Base-by-base conservation (phyloP, 2,329 filamentous ascomycete genomes). In the Pseudofabraea citricarpa region DNA sequence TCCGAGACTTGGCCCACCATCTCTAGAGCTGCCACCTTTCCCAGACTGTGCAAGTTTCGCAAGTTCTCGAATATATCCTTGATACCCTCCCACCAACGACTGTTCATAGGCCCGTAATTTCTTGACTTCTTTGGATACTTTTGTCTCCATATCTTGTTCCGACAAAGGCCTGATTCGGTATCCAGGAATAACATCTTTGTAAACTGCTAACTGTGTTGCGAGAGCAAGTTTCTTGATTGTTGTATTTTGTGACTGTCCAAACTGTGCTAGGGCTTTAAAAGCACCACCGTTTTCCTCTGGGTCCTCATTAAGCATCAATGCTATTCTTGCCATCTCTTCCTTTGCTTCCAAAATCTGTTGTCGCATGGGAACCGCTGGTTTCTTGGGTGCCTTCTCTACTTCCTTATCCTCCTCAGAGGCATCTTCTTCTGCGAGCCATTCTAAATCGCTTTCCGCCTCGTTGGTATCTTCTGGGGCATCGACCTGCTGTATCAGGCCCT, bases 161-260 rank as follows among this genome's bases (percentile, higher is more conserved):
- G 77, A 73, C 4, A 89, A 70, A 1, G 89, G 86, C 15, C 93
- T 83, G 70, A 98, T 97, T 48, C 93, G 79, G 64, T 98, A 98
- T 18, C 93, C 93, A 0, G 93, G 93, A 46, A 98, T 97, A 36
- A 96, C 79, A 65, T 97, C 93, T 64, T 91, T 95, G 73, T 91
- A 98, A 10, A 97, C 81, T 1, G 90, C 79, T 62, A 93, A 76
- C 65, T 96, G 90, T 18, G 93, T 89, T 37, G 84, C 87, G 51
- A 98, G 70, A 6, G 87, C 83, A 48, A 98, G 74, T 65, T 95
- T 95, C 68, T 87, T 84, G 41, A 98, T 83, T 2, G 85, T 82
- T 12, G 77, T 64, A 49, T 90, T 81, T 12, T 73, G 72, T 6
- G 85, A 84, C 43, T 82, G 73, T 16, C 84, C 83, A 53, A 95